Base-by-base conservation (phyloP, 148 eudicot genomes). In the Fallopia convolvulus region DNA sequence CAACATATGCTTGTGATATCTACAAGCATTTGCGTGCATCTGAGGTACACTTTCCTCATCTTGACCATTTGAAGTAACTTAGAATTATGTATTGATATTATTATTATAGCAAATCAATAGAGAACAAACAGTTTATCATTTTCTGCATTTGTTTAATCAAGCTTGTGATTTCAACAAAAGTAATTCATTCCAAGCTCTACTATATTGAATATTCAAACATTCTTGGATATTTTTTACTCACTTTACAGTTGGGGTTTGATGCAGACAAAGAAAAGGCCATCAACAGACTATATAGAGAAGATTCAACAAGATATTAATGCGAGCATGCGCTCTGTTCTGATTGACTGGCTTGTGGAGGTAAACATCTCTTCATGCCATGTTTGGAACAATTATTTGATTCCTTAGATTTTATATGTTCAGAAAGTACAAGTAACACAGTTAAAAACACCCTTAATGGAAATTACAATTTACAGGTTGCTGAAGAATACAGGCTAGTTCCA, bases 291-390 rank as follows among this genome's bases (percentile, higher is more conserved):
- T 83, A 95, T 95, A 92, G 97, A 92, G 82, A 88, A 78, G 84
- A 82, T 91, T 30, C 99, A 95, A 81, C 90, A 88, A 78, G 99
- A 95, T 77, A 91, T 95, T 40, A 95, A 92, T 82, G 76, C 97
- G 52, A 92, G 94, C 86, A 95, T 95, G 99, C 89, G 99, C 23
- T 87, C 94, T 41, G 91, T 92, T 71, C 90, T 95, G 9, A 75
- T 95, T 61, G 99, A 95, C 77, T 95, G 99, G 99, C 99, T 95
- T 77, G 97, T 95, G 13, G 99, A 95, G 99, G 98, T 92, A 44
- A 50, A 52, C 56, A 52, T 44, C 47, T 44, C 47, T 44, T 6
- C 10, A 8, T 44, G 47, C n/a, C n/a, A n/a, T 44, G 47, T 8
- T 2, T 44, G 47, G 10, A 44, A 8, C 47, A 9, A 6, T 15